Conservation (phyloP, 768 basidiomycete species). For the Tulasnella sp. region DNA sequence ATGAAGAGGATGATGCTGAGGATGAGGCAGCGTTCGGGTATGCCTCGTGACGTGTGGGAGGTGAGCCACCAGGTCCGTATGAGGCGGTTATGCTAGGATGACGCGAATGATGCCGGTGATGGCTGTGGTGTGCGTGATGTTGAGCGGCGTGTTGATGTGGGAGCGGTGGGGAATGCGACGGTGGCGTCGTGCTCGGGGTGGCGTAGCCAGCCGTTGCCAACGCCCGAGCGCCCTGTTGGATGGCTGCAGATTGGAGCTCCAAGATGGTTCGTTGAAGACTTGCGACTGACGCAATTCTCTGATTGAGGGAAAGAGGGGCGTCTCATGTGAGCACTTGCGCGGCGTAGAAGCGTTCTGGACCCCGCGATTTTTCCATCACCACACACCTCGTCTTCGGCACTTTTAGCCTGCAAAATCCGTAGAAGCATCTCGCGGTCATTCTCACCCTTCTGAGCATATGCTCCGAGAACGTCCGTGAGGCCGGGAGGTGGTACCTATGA, state of each 20-base stretch:
- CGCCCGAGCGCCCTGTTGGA: conserved; percentile 22
- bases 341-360: neutral
- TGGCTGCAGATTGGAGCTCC: conserved; percentile 29
- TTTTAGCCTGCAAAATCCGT: conserved; percentile 84
- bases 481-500: conserved; percentile 55
- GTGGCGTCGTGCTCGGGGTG: conserved; percentile 13
- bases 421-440: conserved; percentile 88
- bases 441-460: conserved; percentile 76
- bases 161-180: conserved; percentile 12
- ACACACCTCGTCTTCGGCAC: conserved; percentile 82
- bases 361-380: neutral
- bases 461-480: conserved; percentile 74
- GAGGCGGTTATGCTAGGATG: too few relatives aligned
- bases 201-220: neutral
- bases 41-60: neutral
- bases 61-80: too few relatives aligned
- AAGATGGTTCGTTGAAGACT: conserved; percentile 61
- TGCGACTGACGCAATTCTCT: conserved; percentile 64
- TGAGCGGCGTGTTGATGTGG: neutral
- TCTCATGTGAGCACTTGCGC: neutral
- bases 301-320: neutral
- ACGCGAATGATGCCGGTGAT: neutral
- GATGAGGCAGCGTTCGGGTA: neutral
- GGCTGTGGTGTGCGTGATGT: neutral
- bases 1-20: conserved; percentile 4